A percentile compares a stretch with the other conserved stretches of the same genome.
Conservation (phyloP, 202 grass and related monocot genomes). For the Zizania palustris region DNA sequence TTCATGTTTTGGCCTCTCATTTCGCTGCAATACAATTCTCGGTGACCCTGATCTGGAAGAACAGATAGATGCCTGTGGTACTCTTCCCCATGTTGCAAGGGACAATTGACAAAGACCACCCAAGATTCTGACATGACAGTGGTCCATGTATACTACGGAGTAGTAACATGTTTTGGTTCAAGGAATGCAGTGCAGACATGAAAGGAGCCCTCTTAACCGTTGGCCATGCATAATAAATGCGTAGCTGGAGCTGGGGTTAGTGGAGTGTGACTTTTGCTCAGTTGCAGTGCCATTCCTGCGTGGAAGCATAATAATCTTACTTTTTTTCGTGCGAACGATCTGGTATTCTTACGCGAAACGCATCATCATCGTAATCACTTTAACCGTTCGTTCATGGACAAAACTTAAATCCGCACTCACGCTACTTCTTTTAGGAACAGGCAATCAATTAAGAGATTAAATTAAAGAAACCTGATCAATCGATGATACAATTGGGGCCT, state of each 20-base stretch:
- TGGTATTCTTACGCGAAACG: background rate
- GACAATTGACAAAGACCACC: no score
- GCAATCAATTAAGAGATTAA: background rate
- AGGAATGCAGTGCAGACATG: no score
- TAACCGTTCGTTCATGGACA: background rate
- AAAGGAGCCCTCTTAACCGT: background rate
- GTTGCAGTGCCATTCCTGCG: conserved; percentile 31
- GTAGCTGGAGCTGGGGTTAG: background rate
- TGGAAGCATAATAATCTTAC: background rate
- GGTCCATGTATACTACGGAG: no score
- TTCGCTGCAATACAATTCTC: background rate
- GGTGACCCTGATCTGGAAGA: no score
- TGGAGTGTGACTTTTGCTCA: background rate
- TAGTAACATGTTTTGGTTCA: no score
- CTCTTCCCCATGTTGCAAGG: no score
- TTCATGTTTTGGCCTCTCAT: background rate
- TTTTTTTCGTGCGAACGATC: background rate
- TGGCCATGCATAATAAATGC: no score
- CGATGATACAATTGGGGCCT: background rate
- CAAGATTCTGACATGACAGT: no score
- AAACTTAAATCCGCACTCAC: background rate
- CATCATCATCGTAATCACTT: background rate
- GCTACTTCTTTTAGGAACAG: background rate
- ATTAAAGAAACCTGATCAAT: background rate
- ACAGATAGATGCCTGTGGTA: no score